phyloP scores from a whole-genome alignment of 441 rosid species.

The Raphanus hybrid region DNA sequence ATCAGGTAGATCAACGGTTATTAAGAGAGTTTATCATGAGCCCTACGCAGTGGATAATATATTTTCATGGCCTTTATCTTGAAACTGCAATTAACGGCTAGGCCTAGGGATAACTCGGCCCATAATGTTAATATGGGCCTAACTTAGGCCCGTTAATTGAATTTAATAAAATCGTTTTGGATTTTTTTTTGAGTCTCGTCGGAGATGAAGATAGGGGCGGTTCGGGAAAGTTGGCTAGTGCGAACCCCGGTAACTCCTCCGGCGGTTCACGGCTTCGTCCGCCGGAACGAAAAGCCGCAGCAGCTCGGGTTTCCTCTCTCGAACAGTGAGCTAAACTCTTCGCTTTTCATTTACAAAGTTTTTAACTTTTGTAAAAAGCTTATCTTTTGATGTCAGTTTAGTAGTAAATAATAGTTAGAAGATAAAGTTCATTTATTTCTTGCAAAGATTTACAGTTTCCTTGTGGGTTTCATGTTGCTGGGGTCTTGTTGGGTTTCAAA shows the following conservation, averaged over 20 bases:
- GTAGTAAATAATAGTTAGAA: conserved; percentile 2
- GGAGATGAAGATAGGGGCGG: conserved; percentile 38
- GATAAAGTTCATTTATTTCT: conserved; percentile 2
- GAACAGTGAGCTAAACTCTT: conserved; percentile 36
- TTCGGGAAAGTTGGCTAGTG: conserved; percentile 12
- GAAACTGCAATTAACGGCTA: neutral
- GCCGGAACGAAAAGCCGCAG: conserved; percentile 4
- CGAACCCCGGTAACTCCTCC: conserved; percentile 23
- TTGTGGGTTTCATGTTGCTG: neutral
- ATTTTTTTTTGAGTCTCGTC: neutral
- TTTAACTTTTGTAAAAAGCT: neutral
- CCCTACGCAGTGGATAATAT: conserved; percentile 10
- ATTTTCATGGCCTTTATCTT: too few relatives aligned
- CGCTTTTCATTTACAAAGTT: neutral
- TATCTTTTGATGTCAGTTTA: neutral
- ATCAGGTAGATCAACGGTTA: conserved; percentile 24
- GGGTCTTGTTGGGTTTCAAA: conserved; percentile 7
- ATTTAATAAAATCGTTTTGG: neutral
- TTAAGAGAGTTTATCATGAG: neutral
- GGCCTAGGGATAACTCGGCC: conserved; percentile 4
- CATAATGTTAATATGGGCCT: conserved; percentile 27
- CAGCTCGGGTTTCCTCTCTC: conserved; percentile 21
- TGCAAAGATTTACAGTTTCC: neutral
- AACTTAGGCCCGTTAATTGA: neutral
- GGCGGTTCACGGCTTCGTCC: conserved; percentile 9